Evolutionary conservation across 495 filamentous ascomycete genomes (phyloP), one percentile per base, ranked within the genome.

Genomic region (Arthonia radiata): DNA sequence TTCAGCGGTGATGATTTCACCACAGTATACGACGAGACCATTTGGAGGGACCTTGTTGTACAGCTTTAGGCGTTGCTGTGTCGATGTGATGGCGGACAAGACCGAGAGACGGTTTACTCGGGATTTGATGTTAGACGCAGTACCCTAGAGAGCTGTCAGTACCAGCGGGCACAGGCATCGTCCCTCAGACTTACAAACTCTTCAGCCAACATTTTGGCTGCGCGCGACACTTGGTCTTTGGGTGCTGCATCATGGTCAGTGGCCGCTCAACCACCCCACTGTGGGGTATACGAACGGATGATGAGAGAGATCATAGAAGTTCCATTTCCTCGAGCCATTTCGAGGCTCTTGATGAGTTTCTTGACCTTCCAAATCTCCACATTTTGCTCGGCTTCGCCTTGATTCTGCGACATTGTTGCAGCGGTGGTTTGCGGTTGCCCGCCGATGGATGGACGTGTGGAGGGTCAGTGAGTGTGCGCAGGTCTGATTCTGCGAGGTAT

Each of bases 201-300:
- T 92, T 97, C 86, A 53, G 86, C 86, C 67, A 97, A 71, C 86
- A 97, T 97, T 62, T 91, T 92, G 22, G 89, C 79, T 19, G 79
- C 78, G 33, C 86, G 68, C 8, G 89, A 93, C 27, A 97, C 64
- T 52, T 97, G 86, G 52, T 93, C 86, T 67, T 93, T 97, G 27
- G 86, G 86, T 25, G 86, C 77, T 90, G 38, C 16, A 26, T n/a
- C 26, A 29, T 14, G 10, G 32, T 44, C 17, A 46, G 33, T 24
- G 23, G 35, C 21, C 34, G 30, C 22, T 16, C 13, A 31, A 13
- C 13, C 16, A 14, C 4, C 3, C 7, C 15, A 17, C 10, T 27
- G 22, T 11, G 17, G 15, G 32, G 26, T 17, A n/a, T 10, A 60
- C 74, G 37, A 53, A 83, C 78, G 86, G 41, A 97, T 97, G 38